Conservation (phyloP, 768 basidiomycete species). For the Dentipellis sp. region DNA sequence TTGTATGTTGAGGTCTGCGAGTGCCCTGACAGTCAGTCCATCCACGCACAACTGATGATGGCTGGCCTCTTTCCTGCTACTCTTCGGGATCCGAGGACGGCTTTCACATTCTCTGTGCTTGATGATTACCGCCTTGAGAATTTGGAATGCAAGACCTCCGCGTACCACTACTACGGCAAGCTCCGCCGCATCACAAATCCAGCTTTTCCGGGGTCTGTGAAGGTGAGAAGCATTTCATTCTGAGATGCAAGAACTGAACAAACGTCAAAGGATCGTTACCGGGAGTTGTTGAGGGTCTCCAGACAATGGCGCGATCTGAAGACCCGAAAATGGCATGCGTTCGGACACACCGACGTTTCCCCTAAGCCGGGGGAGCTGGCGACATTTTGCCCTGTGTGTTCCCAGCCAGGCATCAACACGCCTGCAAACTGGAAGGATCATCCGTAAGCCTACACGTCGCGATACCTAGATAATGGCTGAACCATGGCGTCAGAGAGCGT, state of each 20-base stretch:
- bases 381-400: background rate
- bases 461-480: too few relatives aligned
- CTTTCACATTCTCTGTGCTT: background rate
- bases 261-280: too few relatives aligned
- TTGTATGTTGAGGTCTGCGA: background rate
- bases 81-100: background rate
- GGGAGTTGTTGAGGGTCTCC: too few relatives aligned
- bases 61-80: conserved; percentile 1
- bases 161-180: background rate
- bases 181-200: background rate
- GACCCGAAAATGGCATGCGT: too few relatives aligned
- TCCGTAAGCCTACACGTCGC: too few relatives aligned
- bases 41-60: background rate
- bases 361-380: background rate
- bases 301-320: too few relatives aligned
- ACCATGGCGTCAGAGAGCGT: too few relatives aligned
- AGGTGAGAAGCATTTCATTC: too few relatives aligned
- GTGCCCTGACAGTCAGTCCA: background rate
- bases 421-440: background rate
- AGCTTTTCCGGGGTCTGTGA: background rate
- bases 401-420: conserved; percentile 4
- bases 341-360: background rate
- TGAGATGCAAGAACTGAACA: too few relatives aligned
- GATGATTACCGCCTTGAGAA: background rate
- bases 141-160: background rate